Percentiles rank a stretch among this genome's conserved stretches.
These are phyloP conservation scores for Phaeotremella fagi DNA, from an alignment of 768 basidiomycete genomes.

Conservation along the genomic window DNA sequence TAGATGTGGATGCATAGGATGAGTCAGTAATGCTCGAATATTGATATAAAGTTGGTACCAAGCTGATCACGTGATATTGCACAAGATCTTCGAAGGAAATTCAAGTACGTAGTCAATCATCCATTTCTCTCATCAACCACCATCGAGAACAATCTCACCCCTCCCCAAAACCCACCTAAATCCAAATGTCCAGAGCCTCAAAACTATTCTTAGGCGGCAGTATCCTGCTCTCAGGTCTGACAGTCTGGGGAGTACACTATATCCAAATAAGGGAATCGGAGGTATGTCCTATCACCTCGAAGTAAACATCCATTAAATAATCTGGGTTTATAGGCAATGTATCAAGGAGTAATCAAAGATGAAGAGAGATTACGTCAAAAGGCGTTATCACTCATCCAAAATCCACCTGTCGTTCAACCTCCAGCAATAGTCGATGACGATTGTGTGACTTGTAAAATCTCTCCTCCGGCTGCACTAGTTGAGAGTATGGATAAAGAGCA, in stretches of 20 bases:
- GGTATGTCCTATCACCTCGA: slow-evolving; percentile 49
- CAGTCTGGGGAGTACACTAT: slow-evolving; percentile 84
- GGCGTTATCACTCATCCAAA: slow-evolving; percentile 54
- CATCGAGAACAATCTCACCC: too few species aligned
- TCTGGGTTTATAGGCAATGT: slow-evolving; percentile 72
- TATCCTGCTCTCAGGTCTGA: slow-evolving; percentile 59
- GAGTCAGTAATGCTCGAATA: too few species aligned
- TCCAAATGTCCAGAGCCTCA: slow-evolving; percentile 61
- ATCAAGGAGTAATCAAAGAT: slow-evolving; percentile 79
- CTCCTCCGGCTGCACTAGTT: slow-evolving; percentile 33
- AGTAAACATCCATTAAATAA: background rate
- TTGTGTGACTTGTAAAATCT: slow-evolving; percentile 34
- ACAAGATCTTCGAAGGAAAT: too few species aligned
- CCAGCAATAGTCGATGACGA: slow-evolving; percentile 31
- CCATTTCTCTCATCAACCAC: background rate
- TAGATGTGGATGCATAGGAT: too few species aligned
- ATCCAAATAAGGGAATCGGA: slow-evolving; percentile 78
- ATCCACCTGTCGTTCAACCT: slow-evolving; percentile 24
- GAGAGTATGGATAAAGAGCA: slow-evolving; percentile 28
- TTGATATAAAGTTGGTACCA: too few species aligned
- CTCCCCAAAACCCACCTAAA: too few species aligned
- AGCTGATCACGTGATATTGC: too few species aligned
- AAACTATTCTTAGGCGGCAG: slow-evolving; percentile 70
- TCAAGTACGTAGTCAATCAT: background rate
- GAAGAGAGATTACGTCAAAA: slow-evolving; percentile 70